Conservation (phyloP, 768 basidiomycete genomes). For the Termitomyces sp. region DNA sequence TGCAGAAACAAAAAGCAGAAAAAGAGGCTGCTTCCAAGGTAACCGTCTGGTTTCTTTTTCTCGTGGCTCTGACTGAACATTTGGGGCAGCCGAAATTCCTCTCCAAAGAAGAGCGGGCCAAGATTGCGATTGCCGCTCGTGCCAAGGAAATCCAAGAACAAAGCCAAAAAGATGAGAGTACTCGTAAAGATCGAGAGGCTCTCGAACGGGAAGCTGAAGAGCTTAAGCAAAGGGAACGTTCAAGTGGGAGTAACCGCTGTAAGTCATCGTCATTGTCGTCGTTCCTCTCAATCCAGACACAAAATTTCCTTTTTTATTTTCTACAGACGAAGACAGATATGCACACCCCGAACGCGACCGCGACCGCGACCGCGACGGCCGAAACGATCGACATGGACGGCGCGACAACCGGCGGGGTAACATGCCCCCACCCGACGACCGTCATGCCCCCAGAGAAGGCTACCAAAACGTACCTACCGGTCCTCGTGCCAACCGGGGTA, state of each 20-base stretch:
- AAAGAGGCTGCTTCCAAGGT: conserved; percentile 91
- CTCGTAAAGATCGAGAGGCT: conserved; percentile 55
- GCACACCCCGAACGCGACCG: conserved; percentile 45
- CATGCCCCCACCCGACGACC: conserved; percentile 31
- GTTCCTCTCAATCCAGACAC: neutral
- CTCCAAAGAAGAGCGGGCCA: conserved; percentile 86
- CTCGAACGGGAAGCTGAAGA: conserved; percentile 77
- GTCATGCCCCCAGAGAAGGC: conserved; percentile 30
- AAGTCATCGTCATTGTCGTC: conserved; percentile 15
- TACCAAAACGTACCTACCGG: conserved; percentile 78
- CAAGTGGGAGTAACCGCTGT: conserved; percentile 26
- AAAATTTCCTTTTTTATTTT: neutral
- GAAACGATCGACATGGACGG: conserved; percentile 25
- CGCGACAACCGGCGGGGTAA: conserved; percentile 35
- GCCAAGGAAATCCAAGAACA: conserved; percentile 76
- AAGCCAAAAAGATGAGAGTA: conserved; percentile 56
- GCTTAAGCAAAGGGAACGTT: conserved; percentile 45
- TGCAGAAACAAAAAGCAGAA: conserved; percentile 84
- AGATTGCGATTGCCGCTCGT: conserved; percentile 83
- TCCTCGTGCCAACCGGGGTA: conserved; percentile 71
- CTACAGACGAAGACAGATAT: conserved; percentile 50
- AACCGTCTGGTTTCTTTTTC: neutral
- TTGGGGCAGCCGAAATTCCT: conserved; percentile 82
- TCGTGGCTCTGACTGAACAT: neutral
- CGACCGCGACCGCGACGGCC: conserved; percentile 38